Conservation (phyloP, 805 yeast genomes). For the Vanderwaltozyma yarrowii region DNA sequence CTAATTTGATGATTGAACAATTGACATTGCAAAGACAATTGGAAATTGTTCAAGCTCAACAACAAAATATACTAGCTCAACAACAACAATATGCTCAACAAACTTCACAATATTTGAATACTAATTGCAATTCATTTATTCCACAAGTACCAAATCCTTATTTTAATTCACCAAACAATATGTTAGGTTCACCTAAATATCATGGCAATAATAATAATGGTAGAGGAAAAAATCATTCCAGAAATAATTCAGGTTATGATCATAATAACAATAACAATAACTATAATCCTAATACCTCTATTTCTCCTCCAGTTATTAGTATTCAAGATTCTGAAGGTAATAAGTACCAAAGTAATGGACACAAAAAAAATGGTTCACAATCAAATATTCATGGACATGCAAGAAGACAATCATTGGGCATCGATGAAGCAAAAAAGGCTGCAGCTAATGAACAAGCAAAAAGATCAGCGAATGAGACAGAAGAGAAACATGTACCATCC, state of each 20-base stretch:
- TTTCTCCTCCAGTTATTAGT: conserved; percentile 6
- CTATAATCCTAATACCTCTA: conserved; percentile 24
- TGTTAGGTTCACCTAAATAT: conserved; percentile 6
- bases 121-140: conserved; percentile 13
- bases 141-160: conserved; percentile 16
- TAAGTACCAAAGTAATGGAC: conserved; percentile 21
- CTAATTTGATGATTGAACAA: conserved; percentile 86
- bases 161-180: conserved; percentile 22
- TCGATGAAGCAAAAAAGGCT: conserved; percentile 88
- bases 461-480: conserved; percentile 29
- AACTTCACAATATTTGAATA: conserved; percentile 32
- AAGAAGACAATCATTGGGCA: conserved; percentile 86
- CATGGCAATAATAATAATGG: conserved; percentile 14
- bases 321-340: conserved; percentile 7
- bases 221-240: conserved; percentile 25
- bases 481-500: too few species aligned
- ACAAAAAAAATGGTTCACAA: conserved; percentile 41
- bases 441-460: conserved; percentile 86
- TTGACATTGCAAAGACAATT: conserved; percentile 80
- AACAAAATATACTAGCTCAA: conserved; percentile 52
- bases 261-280: conserved; percentile 8
- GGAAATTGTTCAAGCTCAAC: conserved; percentile 85
- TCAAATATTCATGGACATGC: conserved; percentile 58
- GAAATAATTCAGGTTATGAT: conserved; percentile 27
- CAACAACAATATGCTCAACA: conserved; percentile 47